Percentiles rank a stretch among this genome's conserved stretches.
phyloP scores from a whole-genome alignment of 2,329 filamentous ascomycete species.

The Fusarium newnesense region DNA sequence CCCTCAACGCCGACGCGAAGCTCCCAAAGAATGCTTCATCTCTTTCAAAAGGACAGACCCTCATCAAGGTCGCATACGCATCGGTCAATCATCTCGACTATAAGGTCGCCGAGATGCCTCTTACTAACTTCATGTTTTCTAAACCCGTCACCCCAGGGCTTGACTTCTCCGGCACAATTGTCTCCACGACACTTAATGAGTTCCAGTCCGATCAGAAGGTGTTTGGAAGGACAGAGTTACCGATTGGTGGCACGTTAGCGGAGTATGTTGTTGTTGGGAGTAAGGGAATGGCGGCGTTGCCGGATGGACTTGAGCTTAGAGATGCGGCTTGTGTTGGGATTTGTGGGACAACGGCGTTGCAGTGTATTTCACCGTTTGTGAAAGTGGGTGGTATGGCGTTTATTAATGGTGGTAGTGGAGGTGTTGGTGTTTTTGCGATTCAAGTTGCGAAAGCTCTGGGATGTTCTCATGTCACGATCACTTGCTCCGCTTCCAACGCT shows the following conservation, averaged over 20 bases:
- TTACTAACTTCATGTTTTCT: slow-evolving; percentile 1
- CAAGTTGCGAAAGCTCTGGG: slow-evolving; percentile 29
- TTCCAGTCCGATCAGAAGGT: slow-evolving; percentile 15
- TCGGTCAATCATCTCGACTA: slow-evolving; percentile 39
- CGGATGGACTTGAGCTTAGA: neutral
- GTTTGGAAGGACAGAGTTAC: slow-evolving; percentile 25
- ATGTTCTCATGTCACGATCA: slow-evolving; percentile 1
- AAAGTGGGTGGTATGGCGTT: neutral
- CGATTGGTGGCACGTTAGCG: slow-evolving; percentile 12
- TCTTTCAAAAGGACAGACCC: slow-evolving; percentile 4
- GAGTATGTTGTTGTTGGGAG: slow-evolving; percentile 30
- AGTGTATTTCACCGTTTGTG: slow-evolving; percentile 2
- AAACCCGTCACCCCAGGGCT: slow-evolving; percentile 30
- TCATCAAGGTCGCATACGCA: slow-evolving; percentile 32
- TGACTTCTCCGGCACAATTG: slow-evolving; percentile 33
- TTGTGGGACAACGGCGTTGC: slow-evolving; percentile 19
- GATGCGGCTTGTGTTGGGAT: slow-evolving; percentile 28
- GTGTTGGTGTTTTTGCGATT: slow-evolving; percentile 27
- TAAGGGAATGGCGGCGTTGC: neutral
- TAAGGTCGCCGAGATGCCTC: slow-evolving; percentile 32
- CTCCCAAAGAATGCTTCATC: slow-evolving; percentile 4
- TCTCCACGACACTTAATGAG: neutral
- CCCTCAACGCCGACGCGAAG: neutral
- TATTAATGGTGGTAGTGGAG: slow-evolving; percentile 34
- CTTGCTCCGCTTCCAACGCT: slow-evolving; percentile 18